These are phyloP conservation scores for Hebeloma cylindrosporum DNA, from an alignment of 768 basidiomycete species.

Conservation along the genomic window DNA sequence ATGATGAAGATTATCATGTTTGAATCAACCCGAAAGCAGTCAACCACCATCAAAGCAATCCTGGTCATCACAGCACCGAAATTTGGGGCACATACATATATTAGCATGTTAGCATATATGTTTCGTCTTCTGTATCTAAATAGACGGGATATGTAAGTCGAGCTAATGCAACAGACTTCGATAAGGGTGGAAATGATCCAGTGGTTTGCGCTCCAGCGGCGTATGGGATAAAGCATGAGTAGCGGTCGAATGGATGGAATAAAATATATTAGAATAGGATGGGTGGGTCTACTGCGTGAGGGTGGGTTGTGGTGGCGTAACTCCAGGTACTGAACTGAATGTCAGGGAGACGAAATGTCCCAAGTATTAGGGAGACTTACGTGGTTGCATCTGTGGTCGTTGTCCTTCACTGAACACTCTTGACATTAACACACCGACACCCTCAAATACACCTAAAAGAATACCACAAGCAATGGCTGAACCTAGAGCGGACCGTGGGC, in stretches of 20 bases:
- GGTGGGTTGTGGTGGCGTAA: constrained; percentile 52
- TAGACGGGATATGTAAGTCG: no score
- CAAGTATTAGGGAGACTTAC: constrained; percentile 45
- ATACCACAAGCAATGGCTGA: constrained; percentile 98
- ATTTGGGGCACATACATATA: no score
- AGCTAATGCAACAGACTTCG: no score
- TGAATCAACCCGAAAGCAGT: no score
- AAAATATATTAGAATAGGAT: constrained; percentile 28
- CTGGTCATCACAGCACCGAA: no score
- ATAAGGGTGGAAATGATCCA: no score
- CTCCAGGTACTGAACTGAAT: constrained; percentile 48
- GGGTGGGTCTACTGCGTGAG: constrained; percentile 47
- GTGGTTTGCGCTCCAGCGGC: no score
- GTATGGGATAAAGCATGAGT: no score
- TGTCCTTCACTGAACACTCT: constrained; percentile 85
- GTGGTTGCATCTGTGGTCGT: constrained; percentile 75
- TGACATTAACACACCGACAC: constrained; percentile 90
- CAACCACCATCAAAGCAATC: no score
- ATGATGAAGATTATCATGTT: no score
- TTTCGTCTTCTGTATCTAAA: no score
- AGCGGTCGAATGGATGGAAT: constrained; percentile 7
- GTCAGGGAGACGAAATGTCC: neutral
- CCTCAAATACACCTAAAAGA: constrained; percentile 90
- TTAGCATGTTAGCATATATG: no score
- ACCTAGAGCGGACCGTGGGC: constrained; percentile 85